These are phyloP conservation scores for Alliaria petiolata DNA, from an alignment of 345 rosid species.

Conservation along the genomic window DNA sequence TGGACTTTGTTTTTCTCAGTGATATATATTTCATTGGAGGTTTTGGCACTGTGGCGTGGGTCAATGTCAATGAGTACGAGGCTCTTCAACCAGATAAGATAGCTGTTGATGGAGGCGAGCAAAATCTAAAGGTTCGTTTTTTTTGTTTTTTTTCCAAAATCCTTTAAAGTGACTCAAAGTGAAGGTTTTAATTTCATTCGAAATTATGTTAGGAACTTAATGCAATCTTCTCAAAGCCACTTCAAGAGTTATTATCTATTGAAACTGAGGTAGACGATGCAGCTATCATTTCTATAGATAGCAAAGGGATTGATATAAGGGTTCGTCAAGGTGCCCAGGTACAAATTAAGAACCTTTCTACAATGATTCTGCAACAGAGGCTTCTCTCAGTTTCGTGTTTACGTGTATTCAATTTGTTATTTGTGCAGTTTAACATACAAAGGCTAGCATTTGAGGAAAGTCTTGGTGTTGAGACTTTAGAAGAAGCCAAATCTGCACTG, in stretches of 20 bases:
- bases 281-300: constrained; percentile 91
- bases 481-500: constrained; percentile 84
- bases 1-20: constrained; percentile 36
- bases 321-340: constrained; percentile 99
- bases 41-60: constrained; percentile 99
- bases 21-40: constrained; percentile 99
- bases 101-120: constrained; percentile 96
- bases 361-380: neutral
- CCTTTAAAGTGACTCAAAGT: neutral
- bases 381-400: neutral
- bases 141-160: neutral
- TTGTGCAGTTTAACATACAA: constrained; percentile 73
- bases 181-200: neutral
- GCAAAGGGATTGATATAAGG: constrained; percentile 87
- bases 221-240: constrained; percentile 75
- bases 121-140: constrained; percentile 65
- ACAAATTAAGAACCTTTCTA: neutral
- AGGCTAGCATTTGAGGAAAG: constrained; percentile 84
- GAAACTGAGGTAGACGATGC: constrained; percentile 90
- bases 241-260: constrained; percentile 55
- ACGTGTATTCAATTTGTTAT: neutral
- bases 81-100: constrained; percentile 81
- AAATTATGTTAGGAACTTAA: constrained; percentile 63
- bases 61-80: constrained; percentile 83
- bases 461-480: constrained; percentile 63